Evolutionary conservation across 495 filamentous ascomycete genomes (phyloP).

Genomic region (Xylaria palmicola): DNA sequence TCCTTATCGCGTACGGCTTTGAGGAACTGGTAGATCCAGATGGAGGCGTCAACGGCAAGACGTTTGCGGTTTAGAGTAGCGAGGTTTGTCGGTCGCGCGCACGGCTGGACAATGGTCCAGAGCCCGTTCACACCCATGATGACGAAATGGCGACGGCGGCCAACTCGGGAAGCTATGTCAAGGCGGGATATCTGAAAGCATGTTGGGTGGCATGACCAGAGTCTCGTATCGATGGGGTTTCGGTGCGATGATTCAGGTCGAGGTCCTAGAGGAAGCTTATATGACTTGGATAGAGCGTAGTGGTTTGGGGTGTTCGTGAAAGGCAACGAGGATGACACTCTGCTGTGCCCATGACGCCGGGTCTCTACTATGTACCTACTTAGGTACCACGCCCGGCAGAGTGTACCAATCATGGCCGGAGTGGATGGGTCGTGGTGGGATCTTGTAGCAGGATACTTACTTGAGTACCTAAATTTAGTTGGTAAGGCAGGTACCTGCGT

Average conservation of each 20-base stretch:
- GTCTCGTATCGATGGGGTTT: neutral
- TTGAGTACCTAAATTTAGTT: no score
- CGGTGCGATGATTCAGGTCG: neutral
- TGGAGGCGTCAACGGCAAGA: constrained; percentile 94
- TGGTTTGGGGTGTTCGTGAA: no score
- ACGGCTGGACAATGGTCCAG: constrained; percentile 92
- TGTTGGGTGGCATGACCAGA: neutral
- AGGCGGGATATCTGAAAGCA: constrained; percentile 12
- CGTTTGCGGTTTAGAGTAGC: constrained; percentile 94
- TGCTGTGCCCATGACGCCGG: no score
- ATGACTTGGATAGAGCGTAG: no score
- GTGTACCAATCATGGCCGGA: no score
- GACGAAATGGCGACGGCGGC: constrained; percentile 4
- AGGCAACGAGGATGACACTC: no score
- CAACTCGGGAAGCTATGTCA: constrained; percentile 10
- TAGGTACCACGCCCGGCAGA: no score
- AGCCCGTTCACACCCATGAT: constrained; percentile 96
- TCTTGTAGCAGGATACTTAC: no score
- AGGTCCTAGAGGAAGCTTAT: no score
- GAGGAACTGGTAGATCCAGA: constrained; percentile 99
- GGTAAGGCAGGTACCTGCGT: neutral
- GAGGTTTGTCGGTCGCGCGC: constrained; percentile 85
- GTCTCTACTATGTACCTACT: no score
- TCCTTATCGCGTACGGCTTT: constrained; percentile 98
- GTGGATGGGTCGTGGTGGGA: no score